Percentiles rank a stretch among this genome's conserved stretches.
phyloP scores from a whole-genome alignment of 768 basidiomycete species.

The Amanita brunnescens region DNA sequence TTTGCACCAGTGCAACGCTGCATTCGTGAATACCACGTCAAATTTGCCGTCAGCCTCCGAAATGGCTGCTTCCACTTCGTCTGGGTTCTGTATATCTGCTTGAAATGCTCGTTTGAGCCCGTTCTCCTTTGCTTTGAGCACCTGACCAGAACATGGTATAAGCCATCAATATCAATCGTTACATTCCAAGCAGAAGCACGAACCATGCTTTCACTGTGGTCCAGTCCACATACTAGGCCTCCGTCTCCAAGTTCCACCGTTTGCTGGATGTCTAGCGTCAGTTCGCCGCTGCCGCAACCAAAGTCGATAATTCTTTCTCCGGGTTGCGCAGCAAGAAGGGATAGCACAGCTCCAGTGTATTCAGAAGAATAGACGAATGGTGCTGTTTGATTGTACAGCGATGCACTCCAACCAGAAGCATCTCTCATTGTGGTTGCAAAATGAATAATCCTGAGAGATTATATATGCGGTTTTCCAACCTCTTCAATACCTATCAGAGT shows the following conservation, averaged over 20 bases:
- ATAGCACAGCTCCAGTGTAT: constrained; percentile 48
- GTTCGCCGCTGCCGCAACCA: constrained; percentile 79
- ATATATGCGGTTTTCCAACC: background rate
- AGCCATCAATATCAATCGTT: no score
- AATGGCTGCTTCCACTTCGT: constrained; percentile 11
- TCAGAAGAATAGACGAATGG: constrained; percentile 56
- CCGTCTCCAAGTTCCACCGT: constrained; percentile 35
- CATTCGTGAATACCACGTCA: constrained; percentile 76
- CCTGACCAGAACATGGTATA: constrained; percentile 25
- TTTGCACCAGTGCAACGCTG: constrained; percentile 84
- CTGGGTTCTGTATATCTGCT: constrained; percentile 45
- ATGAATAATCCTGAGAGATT: background rate
- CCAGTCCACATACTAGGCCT: constrained; percentile 60
- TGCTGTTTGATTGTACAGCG: constrained; percentile 53
- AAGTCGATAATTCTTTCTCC: constrained; percentile 71
- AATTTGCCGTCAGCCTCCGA: constrained; percentile 24
- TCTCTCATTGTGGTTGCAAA: constrained; percentile 14
- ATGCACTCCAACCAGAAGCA: constrained; percentile 46
- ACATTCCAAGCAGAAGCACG: constrained; percentile 12
- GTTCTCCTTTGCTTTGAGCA: constrained; percentile 40
- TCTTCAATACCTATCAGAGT: background rate
- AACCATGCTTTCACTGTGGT: constrained; percentile 69
- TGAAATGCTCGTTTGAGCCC: constrained; percentile 40
- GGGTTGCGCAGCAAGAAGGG: constrained; percentile 48
- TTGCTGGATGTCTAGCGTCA: constrained; percentile 50